A percentile compares a stretch with the other conserved stretches of the same genome.
These are phyloP conservation scores for Suhomyces sp. DNA, from an alignment of 805 yeast species.

Conservation along the genomic window DNA sequence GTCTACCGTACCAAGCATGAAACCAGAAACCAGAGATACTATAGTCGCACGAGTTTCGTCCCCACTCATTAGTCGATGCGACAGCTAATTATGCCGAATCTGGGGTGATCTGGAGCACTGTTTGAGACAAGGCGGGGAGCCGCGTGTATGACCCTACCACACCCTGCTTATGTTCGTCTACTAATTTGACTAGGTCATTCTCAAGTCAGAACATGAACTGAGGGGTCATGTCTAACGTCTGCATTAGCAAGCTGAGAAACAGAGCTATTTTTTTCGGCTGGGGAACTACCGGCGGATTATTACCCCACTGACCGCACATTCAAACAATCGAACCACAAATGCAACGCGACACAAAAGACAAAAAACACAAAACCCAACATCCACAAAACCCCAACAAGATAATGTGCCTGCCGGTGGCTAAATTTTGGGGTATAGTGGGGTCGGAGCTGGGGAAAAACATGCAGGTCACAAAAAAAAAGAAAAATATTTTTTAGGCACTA, in stretches of 20 bases:
- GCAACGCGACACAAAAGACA: not conserved
- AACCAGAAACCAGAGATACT: not conserved
- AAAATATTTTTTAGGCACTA: not conserved
- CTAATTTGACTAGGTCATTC: not conserved
- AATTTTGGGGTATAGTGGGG: not conserved
- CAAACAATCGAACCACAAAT: conserved; percentile 1
- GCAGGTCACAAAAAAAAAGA: not conserved
- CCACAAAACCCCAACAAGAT: not conserved
- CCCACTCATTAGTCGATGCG: not conserved
- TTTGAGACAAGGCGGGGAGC: not conserved
- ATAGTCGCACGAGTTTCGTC: not conserved
- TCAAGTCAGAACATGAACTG: not conserved
- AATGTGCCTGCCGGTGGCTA: not conserved
- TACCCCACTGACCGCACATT: conserved; percentile 4
- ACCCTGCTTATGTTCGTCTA: not conserved
- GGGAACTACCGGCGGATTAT: conserved; percentile 1
- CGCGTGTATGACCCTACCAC: not conserved
- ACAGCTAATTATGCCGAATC: not conserved
- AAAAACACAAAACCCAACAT: not conserved
- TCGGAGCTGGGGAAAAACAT: not conserved
- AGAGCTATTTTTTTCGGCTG: not conserved
- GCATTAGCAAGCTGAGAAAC: not conserved
- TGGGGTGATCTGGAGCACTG: not conserved
- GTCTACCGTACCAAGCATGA: not conserved
- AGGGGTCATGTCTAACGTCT: not conserved